Base-by-base conservation (phyloP, 768 basidiomycete species). In the Kwoniella dendrophila region DNA sequence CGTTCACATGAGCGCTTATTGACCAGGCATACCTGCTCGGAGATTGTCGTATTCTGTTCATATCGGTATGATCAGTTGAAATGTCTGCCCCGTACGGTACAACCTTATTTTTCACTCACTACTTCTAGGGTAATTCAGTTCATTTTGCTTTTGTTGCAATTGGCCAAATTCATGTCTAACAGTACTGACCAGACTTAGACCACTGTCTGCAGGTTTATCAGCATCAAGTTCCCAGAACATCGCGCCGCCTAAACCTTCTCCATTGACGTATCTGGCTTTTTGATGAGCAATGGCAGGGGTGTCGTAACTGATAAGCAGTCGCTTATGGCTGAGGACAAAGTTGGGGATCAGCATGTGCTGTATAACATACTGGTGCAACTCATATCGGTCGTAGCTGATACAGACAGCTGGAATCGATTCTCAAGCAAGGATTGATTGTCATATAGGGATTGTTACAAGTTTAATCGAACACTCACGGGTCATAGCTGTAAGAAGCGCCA, bases 401-500 rank as follows among this genome's bases (percentile, higher is more conserved):
- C n/a, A n/a, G n/a, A n/a, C n/a, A n/a, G n/a, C n/a, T n/a, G n/a
- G n/a, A n/a, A n/a, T n/a, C n/a, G n/a, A n/a, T n/a, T n/a, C n/a
- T n/a, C n/a, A n/a, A n/a, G n/a, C n/a, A n/a, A n/a, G n/a, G n/a
- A n/a, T n/a, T n/a, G n/a, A n/a, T n/a, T n/a, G n/a, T n/a, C n/a
- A n/a, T n/a, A n/a, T n/a, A n/a, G n/a, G n/a, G n/a, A n/a, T n/a
- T n/a, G n/a, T n/a, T n/a, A n/a, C n/a, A n/a, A n/a, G n/a, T n/a
- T n/a, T n/a, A n/a, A n/a, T n/a, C n/a, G n/a, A 81, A 70, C 26
- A 66, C 79, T 54, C 26, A 80, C 78, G 85, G 83, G 77, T 94
- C 87, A 79, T 91, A 93, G 20, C 86, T 83, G 87, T 90, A 98
- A 69, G 90, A 90, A 43, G 93, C 91, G 20, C 87, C 77, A 16